These are phyloP conservation scores for Dryas octopetala DNA, from an alignment of 306 rosid genomes.

Conservation along the genomic window DNA sequence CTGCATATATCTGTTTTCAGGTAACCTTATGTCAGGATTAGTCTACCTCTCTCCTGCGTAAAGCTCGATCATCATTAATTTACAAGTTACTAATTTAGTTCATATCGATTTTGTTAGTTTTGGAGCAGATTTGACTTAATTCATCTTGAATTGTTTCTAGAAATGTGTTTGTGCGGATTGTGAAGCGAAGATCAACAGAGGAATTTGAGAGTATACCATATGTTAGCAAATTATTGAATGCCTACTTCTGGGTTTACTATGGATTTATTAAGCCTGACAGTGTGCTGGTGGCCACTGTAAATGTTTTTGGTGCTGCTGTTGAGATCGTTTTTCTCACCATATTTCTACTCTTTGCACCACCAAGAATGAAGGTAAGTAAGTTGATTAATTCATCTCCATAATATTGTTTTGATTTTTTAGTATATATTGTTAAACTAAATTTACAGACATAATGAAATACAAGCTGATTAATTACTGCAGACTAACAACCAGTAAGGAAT, in stretches of 20 bases:
- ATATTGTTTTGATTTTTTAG: no score
- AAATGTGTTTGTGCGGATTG: constrained; percentile 26
- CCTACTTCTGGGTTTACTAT: constrained; percentile 36
- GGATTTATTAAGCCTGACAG: constrained; percentile 32
- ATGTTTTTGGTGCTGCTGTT: constrained; percentile 30
- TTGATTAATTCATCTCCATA: background rate
- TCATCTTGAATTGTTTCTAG: constrained; percentile 4
- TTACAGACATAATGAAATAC: no score
- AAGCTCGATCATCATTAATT: background rate
- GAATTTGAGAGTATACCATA: constrained; percentile 40
- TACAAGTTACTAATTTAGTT: background rate
- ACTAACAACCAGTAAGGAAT: no score
- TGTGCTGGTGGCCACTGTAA: constrained; percentile 30
- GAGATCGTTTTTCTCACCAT: constrained; percentile 31
- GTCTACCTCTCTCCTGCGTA: constrained; percentile 38
- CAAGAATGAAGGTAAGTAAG: constrained; percentile 39
- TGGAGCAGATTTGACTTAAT: background rate
- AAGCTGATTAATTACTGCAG: no score
- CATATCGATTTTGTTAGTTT: background rate
- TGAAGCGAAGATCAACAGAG: constrained; percentile 31
- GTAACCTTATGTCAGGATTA: constrained; percentile 29
- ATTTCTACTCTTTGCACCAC: constrained; percentile 33
- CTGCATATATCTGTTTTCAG: constrained; percentile 10
- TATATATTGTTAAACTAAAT: no score
- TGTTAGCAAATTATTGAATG: constrained; percentile 32